These are phyloP conservation scores for Geotrichum bryndzae DNA, from an alignment of 1,139 yeast species.

Conservation along the genomic window DNA sequence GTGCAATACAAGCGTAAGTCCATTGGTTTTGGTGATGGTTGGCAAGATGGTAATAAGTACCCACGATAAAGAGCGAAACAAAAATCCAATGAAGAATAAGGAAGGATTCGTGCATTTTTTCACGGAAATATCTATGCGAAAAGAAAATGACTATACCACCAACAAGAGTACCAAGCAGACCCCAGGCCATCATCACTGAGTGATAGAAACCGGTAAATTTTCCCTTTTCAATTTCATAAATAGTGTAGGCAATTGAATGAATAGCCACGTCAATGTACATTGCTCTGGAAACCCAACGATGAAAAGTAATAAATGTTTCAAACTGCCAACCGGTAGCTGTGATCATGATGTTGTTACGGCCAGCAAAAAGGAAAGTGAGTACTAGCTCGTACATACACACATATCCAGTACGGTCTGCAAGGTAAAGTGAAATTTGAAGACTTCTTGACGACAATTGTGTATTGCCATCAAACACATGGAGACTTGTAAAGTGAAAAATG, in stretches of 20 bases:
- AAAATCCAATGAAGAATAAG: conserved; percentile 49
- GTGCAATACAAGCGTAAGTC: conserved; percentile 33
- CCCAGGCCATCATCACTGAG: conserved; percentile 29
- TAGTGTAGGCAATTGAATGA: conserved; percentile 25
- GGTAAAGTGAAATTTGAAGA: conserved; percentile 26
- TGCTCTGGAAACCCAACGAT: conserved; percentile 55
- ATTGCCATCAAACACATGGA: conserved; percentile 9
- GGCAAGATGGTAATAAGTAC: conserved; percentile 41
- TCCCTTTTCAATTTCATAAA: conserved; percentile 1
- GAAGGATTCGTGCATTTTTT: conserved; percentile 58
- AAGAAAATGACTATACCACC: conserved; percentile 42
- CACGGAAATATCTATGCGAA: conserved; percentile 49
- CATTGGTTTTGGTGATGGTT: conserved; percentile 40
- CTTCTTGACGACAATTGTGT: background rate
- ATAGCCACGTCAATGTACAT: conserved; percentile 41
- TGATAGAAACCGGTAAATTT: background rate
- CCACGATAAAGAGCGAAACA: conserved; percentile 38
- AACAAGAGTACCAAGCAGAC: conserved; percentile 45
- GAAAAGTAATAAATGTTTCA: conserved; percentile 53
- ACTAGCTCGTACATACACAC: conserved; percentile 51
- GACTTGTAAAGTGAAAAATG: conserved; percentile 17
- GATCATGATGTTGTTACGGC: conserved; percentile 55
- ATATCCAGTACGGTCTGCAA: conserved; percentile 55
- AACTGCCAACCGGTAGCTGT: conserved; percentile 56
- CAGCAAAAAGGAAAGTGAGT: conserved; percentile 52